These are phyloP conservation scores for Rhizophlyctis rosea DNA, from an alignment of 192 early-diverging fungal genomes.

Conservation along the genomic window DNA sequence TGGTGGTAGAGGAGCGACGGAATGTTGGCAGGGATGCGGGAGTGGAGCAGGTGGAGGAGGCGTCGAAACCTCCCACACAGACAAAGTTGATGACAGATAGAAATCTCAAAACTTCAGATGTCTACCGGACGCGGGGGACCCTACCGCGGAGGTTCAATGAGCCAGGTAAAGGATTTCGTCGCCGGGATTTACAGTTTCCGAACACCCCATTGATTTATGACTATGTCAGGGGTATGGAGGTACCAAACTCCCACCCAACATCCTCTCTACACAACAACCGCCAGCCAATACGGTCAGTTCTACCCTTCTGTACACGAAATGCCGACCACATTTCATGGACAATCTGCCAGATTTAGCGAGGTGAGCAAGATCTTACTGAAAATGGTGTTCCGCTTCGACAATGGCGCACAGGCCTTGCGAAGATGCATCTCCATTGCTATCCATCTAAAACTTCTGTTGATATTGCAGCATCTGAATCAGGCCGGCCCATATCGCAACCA, in stretches of 20 bases:
- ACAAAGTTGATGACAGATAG: not conserved
- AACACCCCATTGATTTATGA: not conserved
- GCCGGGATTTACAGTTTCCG: not conserved
- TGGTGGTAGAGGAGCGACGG: not conserved
- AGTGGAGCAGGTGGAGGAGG: not conserved
- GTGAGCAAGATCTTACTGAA: slow-evolving; percentile 17
- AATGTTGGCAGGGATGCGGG: not conserved
- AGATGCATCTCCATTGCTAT: not conserved
- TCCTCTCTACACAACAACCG: slow-evolving; percentile 52
- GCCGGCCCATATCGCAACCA: slow-evolving; percentile 45
- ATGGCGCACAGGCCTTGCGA: not conserved
- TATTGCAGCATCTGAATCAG: slow-evolving; percentile 32
- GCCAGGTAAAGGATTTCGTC: slow-evolving; percentile 34
- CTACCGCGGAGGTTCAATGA: slow-evolving; percentile 44
- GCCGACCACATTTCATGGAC: slow-evolving; percentile 48
- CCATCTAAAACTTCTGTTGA: not conserved
- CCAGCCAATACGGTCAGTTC: slow-evolving; percentile 39
- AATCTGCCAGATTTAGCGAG: slow-evolving; percentile 45
- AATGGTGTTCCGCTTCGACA: not conserved
- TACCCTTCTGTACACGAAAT: slow-evolving; percentile 52
- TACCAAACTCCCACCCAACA: slow-evolving; percentile 30
- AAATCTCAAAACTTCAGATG: slow-evolving; percentile 24
- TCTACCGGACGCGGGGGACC: slow-evolving; percentile 30
- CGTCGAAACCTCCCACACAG: not conserved
- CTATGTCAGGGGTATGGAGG: slow-evolving; percentile 12